These are phyloP conservation scores for Apophysomyces ossiformis DNA, from an alignment of 371 early-diverging fungal species.

Conservation along the genomic window DNA sequence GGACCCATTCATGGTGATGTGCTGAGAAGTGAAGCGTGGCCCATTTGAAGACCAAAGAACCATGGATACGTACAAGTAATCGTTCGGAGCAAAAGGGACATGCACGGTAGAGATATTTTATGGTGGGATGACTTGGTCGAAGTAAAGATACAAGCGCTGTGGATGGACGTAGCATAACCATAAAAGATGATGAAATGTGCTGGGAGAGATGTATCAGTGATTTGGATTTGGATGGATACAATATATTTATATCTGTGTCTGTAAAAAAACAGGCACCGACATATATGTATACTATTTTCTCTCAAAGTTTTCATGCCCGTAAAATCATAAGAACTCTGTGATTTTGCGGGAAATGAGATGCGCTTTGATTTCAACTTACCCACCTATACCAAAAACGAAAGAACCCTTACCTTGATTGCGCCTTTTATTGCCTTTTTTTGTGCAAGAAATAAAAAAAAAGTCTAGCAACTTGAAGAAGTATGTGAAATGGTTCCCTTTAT, in stretches of 20 bases:
- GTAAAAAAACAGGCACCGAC: neutral
- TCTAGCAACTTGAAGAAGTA: no score
- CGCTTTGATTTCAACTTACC: neutral
- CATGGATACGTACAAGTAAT: slow-evolving; percentile 15
- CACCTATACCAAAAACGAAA: neutral
- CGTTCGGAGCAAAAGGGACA: slow-evolving; percentile 18
- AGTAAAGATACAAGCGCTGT: slow-evolving; percentile 4
- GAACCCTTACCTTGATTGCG: no score
- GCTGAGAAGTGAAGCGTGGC: slow-evolving; percentile 17
- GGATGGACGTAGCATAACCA: slow-evolving; percentile 3
- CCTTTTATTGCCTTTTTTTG: no score
- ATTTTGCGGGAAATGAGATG: neutral
- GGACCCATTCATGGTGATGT: slow-evolving; percentile 18
- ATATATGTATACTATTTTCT: neutral
- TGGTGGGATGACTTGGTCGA: slow-evolving; percentile 10
- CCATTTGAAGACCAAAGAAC: slow-evolving; percentile 18
- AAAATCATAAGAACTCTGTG: neutral
- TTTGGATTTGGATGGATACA: no score
- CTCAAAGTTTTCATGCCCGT: neutral
- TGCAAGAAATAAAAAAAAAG: no score
- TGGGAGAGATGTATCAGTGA: neutral
- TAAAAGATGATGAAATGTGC: neutral
- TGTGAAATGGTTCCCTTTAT: no score
- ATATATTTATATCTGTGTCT: no score
- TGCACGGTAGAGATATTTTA: slow-evolving; percentile 15